Percentiles rank a stretch among this genome's conserved stretches.
These are phyloP conservation scores for Candida mattraensis DNA, from an alignment of 805 yeast species.

Conservation along the genomic window DNA sequence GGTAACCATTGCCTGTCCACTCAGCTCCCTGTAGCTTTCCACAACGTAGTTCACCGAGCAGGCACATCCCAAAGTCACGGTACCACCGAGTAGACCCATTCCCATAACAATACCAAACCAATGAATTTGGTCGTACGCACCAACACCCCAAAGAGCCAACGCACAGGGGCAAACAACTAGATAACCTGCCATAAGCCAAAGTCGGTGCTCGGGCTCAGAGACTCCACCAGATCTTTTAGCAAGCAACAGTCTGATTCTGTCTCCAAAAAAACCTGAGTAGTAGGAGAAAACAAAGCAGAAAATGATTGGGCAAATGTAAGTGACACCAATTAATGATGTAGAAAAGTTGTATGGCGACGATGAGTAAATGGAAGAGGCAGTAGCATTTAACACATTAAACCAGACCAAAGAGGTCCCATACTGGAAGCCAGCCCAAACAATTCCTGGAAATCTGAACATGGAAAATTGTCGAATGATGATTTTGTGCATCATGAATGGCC, in stretches of 20 bases:
- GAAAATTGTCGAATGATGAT: slow-evolving; percentile 36
- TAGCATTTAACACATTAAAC: slow-evolving; percentile 50
- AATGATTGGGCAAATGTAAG: slow-evolving; percentile 51
- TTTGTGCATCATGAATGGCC: slow-evolving; percentile 27
- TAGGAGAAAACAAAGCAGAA: slow-evolving; percentile 43
- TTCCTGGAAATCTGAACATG: slow-evolving; percentile 48
- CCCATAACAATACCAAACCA: slow-evolving; percentile 58
- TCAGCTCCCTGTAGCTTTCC: slow-evolving; percentile 55
- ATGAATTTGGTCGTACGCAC: slow-evolving; percentile 50
- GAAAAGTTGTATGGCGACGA: slow-evolving; percentile 51
- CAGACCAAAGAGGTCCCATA: slow-evolving; percentile 49
- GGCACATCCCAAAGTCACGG: slow-evolving; percentile 51
- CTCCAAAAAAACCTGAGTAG: slow-evolving; percentile 48
- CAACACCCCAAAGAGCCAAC: slow-evolving; percentile 60
- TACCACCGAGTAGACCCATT: slow-evolving; percentile 55
- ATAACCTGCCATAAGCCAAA: slow-evolving; percentile 48
- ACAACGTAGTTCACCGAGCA: slow-evolving; percentile 51
- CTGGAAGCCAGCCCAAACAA: slow-evolving; percentile 55
- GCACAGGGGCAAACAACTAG: slow-evolving; percentile 52
- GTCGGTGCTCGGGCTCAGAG: slow-evolving; percentile 55
- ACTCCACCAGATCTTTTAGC: slow-evolving; percentile 51
- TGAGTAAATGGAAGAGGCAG: slow-evolving; percentile 42
- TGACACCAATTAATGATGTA: slow-evolving; percentile 46
- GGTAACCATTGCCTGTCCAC: slow-evolving; percentile 52
- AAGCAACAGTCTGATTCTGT: slow-evolving; percentile 45